These are phyloP conservation scores for Anisogramma anomala DNA, from an alignment of 2,329 filamentous ascomycete species.

Conservation along the genomic window DNA sequence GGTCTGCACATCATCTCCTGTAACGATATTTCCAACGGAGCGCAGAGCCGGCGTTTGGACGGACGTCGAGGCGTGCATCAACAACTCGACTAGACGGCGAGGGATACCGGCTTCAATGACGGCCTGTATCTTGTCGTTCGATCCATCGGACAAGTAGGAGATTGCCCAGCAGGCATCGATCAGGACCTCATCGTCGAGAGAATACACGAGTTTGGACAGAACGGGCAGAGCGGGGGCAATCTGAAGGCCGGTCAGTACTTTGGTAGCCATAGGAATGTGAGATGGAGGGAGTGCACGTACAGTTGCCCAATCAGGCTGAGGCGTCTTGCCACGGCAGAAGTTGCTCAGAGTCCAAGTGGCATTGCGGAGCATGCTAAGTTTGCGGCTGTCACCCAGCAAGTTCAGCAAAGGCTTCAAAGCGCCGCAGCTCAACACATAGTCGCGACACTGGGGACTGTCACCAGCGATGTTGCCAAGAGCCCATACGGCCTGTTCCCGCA, in stretches of 20 bases:
- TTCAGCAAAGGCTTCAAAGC: constrained; percentile 82
- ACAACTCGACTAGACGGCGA: constrained; percentile 85
- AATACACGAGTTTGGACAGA: constrained; percentile 94
- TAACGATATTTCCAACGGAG: constrained; percentile 97
- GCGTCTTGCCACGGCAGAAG: constrained; percentile 98
- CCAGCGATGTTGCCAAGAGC: constrained; percentile 97
- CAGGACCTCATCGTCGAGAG: constrained; percentile 91
- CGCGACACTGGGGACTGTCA: constrained; percentile 93
- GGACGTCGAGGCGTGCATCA: constrained; percentile 96
- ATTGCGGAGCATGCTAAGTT: constrained; percentile 97
- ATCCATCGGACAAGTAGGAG: constrained; percentile 93
- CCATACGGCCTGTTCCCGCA: constrained; percentile 97
- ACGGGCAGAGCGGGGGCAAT: constrained; percentile 92
- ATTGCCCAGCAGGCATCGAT: constrained; percentile 99
- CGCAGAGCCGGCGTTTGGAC: constrained; percentile 95
- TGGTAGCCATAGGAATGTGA: no score
- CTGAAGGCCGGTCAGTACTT: no score
- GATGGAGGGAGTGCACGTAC: constrained; percentile 41
- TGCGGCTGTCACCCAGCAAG: constrained; percentile 91
- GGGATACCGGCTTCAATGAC: constrained; percentile 98
- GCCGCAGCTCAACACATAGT: constrained; percentile 86
- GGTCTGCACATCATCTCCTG: constrained; percentile 95
- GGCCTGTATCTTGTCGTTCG: constrained; percentile 98
- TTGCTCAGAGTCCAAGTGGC: constrained; percentile 99
- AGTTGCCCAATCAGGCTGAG: constrained; percentile 94